These are phyloP conservation scores for Apiotrichum sp. DNA, from an alignment of 1,284 basidiomycete species.

Conservation along the genomic window DNA sequence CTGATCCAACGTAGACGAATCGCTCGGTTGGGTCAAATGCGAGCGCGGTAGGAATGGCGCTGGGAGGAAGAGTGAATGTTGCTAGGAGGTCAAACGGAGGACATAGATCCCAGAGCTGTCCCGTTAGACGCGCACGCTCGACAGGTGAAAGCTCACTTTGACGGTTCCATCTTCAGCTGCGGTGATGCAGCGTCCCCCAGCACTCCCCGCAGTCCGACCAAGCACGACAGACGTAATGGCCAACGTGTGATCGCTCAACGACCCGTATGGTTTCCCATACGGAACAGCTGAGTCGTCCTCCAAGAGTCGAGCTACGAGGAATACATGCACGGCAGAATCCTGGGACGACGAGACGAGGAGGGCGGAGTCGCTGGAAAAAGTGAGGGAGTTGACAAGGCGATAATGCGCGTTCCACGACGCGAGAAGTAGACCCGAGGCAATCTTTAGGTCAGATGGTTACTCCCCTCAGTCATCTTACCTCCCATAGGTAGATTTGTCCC, in stretches of 20 bases:
- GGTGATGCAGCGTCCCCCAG: conserved; percentile 54
- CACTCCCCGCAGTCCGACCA: conserved; percentile 50
- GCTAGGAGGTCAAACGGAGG: conserved; percentile 66
- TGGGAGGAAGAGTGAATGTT: conserved; percentile 76
- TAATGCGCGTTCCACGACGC: conserved; percentile 94
- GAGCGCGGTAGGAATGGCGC: conserved; percentile 50
- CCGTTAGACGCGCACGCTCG: background rate
- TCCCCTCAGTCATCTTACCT: conserved; percentile 54
- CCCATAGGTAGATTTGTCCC: conserved; percentile 91
- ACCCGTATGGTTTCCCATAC: conserved; percentile 60
- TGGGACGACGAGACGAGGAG: conserved; percentile 79
- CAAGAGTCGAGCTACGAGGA: conserved; percentile 61
- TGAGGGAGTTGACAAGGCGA: conserved; percentile 71
- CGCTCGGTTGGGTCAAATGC: conserved; percentile 79
- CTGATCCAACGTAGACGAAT: conserved; percentile 74
- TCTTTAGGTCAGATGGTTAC: conserved; percentile 49
- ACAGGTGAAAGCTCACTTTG: conserved; percentile 56
- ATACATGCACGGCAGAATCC: conserved; percentile 81
- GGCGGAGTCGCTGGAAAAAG: conserved; percentile 73
- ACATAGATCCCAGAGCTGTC: conserved; percentile 74
- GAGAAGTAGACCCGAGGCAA: conserved; percentile 80
- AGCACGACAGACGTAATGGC: conserved; percentile 75
- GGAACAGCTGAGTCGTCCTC: conserved; percentile 17
- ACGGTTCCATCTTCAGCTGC: conserved; percentile 84
- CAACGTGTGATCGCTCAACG: conserved; percentile 83